Evolutionary conservation across 169 alveolate genomes (phyloP), one percentile per base, ranked within the genome.

Genomic region (Plasmodium malariae): DNA sequence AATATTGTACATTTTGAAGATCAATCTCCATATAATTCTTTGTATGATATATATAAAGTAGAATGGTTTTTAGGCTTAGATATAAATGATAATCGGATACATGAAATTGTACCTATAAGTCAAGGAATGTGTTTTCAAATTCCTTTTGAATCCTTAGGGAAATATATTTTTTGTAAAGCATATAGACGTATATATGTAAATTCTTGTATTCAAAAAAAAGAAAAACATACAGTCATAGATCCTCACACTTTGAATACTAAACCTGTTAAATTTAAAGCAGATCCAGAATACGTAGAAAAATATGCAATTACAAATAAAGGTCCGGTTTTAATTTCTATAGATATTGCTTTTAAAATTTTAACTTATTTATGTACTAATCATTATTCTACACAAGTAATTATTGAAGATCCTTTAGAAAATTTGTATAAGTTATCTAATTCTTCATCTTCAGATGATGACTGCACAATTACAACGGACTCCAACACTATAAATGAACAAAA

Each of bases 81-180:
- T 51, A 63, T 83, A 9, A 83, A 83, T 32, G 91, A 83, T 24
- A 32, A n/a, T 36, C 28, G 36, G 24, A 51, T 83, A 51, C 43
- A 68, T 57, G 91, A 83, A 83, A 83, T 83, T 21, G 17, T 67
- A 14, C 91, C 91, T 3, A 26, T 30, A 19, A 26, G 21, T 9
- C 71, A 36, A 49, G 91, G 91, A 7, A 49, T 2, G 48, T 43
- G 67, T 67, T 65, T 63, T 32, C 91, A 57, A 63, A 83, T 83
- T 37, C 91, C 91, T 5, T 83, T 67, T 83, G 91, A 83, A 3
- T 36, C 91, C 1, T 68, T 83, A 37, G 91, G 91, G 12, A 83
- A 83, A 83, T 83, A 83, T 40, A 83, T 83, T 7, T 83, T 83
- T 83, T 83, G 91, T 83, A 83, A 83, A 59, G 91, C 91, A n/a